Percentiles rank a stretch among this genome's conserved stretches.
phyloP scores from a whole-genome alignment of 306 rosid species.

The Cucumis sativus region DNA sequence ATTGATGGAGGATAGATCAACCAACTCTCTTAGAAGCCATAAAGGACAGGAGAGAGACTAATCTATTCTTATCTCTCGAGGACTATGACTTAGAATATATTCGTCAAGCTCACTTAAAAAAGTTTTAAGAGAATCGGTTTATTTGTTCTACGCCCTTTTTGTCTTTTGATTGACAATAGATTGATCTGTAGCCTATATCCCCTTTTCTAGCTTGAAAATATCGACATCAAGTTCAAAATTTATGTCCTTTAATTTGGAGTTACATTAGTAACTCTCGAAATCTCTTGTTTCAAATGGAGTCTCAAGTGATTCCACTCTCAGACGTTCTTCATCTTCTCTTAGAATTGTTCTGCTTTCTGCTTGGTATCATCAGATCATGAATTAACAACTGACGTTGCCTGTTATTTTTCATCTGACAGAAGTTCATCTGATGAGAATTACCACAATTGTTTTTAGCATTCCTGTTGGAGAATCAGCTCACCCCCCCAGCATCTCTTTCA shows the following conservation, averaged over 20 bases:
- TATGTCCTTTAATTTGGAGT: background rate
- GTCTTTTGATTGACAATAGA: background rate
- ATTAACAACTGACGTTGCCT: background rate
- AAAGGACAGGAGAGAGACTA: background rate
- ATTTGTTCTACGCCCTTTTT: background rate
- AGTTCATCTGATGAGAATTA: background rate
- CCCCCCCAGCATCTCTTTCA: background rate
- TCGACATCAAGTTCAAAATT: background rate
- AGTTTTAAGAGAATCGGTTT: background rate
- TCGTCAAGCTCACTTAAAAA: background rate
- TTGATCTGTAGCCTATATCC: background rate
- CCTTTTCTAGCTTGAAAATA: background rate
- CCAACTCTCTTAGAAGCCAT: background rate
- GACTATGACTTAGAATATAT: background rate
- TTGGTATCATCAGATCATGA: background rate
- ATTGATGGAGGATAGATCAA: background rate
- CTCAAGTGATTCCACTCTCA: background rate
- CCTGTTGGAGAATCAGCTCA: slow-evolving; percentile 3
- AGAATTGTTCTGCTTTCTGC: background rate
- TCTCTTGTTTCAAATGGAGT: background rate
- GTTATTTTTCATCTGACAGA: background rate
- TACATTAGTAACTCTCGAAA: background rate
- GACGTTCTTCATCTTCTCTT: background rate
- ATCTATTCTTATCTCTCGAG: background rate
- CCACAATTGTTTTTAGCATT: background rate